A percentile compares a stretch with the other conserved stretches of the same genome.
Evolutionary conservation across 2,329 filamentous ascomycete species (phyloP).

Genomic region (Xylaria sp.): DNA sequence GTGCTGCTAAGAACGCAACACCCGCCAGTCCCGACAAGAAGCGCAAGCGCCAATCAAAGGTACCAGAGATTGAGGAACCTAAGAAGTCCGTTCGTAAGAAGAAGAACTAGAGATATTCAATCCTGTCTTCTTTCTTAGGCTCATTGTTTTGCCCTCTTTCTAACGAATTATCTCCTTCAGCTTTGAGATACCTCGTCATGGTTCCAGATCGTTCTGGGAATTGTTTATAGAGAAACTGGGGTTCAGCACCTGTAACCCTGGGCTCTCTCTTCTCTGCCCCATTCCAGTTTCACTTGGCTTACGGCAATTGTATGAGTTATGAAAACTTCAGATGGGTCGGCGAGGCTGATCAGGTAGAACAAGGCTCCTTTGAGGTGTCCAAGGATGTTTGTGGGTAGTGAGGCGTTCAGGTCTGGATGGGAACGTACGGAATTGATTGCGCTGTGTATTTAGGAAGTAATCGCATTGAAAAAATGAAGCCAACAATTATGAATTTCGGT

Average conservation of each 20-base stretch:
- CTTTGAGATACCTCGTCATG: conserved; percentile 23
- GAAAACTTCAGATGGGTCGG: conserved; percentile 37
- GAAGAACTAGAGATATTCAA: conserved; percentile 54
- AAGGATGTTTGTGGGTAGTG: conserved; percentile 31
- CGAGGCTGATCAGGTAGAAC: conserved; percentile 25
- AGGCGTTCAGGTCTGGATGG: conserved; percentile 37
- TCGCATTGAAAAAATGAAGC: conserved; percentile 24
- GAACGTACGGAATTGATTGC: conserved; percentile 24
- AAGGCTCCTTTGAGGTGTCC: conserved; percentile 22
- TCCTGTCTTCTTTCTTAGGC: conserved; percentile 20
- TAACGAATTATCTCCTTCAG: conserved; percentile 27
- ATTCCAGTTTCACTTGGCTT: conserved; percentile 25
- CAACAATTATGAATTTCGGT: background rate
- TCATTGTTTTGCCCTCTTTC: conserved; percentile 24
- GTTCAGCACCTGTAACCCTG: conserved; percentile 1
- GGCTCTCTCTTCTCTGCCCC: conserved; percentile 18
- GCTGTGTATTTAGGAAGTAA: conserved; percentile 31
- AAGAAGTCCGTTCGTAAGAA: conserved; percentile 71
- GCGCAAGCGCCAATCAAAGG: conserved; percentile 69
- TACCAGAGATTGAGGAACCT: conserved; percentile 64
- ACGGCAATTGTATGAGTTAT: conserved; percentile 45
- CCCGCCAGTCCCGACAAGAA: conserved; percentile 71
- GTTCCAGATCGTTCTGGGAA: conserved; percentile 16
- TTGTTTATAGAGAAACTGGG: conserved; percentile 11
- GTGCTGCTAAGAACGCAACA: conserved; percentile 52